These are phyloP conservation scores for Boehmeria nivea DNA, from an alignment of 306 rosid species.

Conservation along the genomic window DNA sequence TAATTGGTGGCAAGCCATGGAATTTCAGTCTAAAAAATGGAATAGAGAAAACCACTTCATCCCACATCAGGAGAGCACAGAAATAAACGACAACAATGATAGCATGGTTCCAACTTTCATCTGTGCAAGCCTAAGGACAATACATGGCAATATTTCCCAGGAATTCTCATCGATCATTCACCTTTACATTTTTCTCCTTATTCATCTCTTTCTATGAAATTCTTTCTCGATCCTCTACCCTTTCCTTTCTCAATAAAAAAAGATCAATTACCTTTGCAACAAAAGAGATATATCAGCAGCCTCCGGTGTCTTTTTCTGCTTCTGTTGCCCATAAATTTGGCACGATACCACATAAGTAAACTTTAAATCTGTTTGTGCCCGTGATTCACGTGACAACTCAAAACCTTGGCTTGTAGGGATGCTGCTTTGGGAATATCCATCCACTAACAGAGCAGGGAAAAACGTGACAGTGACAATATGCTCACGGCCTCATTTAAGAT, in stretches of 20 bases:
- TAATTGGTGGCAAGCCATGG: no score
- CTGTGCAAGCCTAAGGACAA: no score
- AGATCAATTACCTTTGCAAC: conserved; percentile 66
- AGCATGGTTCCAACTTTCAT: no score
- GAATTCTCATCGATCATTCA: no score
- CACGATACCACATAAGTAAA: conserved; percentile 97
- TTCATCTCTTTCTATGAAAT: no score
- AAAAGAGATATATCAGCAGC: conserved; percentile 90
- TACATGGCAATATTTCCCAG: no score
- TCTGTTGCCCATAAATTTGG: conserved; percentile 98
- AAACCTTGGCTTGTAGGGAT: conserved; percentile 62
- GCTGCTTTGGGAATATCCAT: conserved; percentile 48
- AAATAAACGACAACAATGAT: no score
- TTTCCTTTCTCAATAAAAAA: neutral
- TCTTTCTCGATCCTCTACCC: neutral
- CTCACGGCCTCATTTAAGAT: conserved; percentile 6
- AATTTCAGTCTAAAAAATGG: no score
- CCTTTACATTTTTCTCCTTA: no score
- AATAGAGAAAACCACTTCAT: no score
- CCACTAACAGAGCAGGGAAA: conserved; percentile 33
- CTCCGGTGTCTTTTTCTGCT: conserved; percentile 64
- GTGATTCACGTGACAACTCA: conserved; percentile 72
- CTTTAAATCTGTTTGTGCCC: conserved; percentile 95
- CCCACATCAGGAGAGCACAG: no score
- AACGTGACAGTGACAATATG: conserved; percentile 17